A percentile compares a stretch with the other conserved stretches of the same genome.
These are phyloP conservation scores for Agrostemma githago DNA, from an alignment of 148 eudicot species.

Conservation along the genomic window DNA sequence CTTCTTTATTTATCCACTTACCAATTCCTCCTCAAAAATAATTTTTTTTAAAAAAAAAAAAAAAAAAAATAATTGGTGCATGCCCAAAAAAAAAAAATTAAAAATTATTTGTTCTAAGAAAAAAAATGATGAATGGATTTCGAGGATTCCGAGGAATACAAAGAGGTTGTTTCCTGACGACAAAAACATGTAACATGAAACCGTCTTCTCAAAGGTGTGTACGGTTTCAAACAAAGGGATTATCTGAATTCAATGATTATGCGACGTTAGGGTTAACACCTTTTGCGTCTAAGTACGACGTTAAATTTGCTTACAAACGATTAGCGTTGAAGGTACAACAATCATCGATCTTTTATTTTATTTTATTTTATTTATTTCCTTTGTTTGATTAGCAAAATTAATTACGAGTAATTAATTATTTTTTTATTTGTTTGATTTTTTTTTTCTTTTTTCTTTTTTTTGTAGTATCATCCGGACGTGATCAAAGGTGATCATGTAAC, in stretches of 20 bases:
- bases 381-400: too few relatives aligned
- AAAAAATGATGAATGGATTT: conserved; percentile 35
- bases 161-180: conserved; percentile 12
- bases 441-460: neutral
- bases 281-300: conserved; percentile 42
- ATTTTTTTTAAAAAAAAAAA: neutral
- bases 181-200: neutral
- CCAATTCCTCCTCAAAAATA: neutral
- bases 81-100: neutral
- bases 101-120: neutral
- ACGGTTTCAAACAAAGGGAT: conserved; percentile 28
- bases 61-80: too few relatives aligned
- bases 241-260: conserved; percentile 26
- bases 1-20: conserved; percentile 21
- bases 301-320: conserved; percentile 35
- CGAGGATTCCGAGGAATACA: conserved; percentile 33
- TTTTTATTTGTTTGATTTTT: too few relatives aligned
- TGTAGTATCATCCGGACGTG: conserved; percentile 52
- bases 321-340: conserved; percentile 40
- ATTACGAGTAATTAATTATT: too few relatives aligned
- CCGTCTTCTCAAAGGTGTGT: conserved; percentile 17
- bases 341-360: too few relatives aligned
- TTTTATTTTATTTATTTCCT: neutral
- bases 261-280: conserved; percentile 40
- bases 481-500: conserved; percentile 29